Evolutionary conservation across 306 rosid species (phyloP).

Genomic region (Trichosanthes cucumerina): DNA sequence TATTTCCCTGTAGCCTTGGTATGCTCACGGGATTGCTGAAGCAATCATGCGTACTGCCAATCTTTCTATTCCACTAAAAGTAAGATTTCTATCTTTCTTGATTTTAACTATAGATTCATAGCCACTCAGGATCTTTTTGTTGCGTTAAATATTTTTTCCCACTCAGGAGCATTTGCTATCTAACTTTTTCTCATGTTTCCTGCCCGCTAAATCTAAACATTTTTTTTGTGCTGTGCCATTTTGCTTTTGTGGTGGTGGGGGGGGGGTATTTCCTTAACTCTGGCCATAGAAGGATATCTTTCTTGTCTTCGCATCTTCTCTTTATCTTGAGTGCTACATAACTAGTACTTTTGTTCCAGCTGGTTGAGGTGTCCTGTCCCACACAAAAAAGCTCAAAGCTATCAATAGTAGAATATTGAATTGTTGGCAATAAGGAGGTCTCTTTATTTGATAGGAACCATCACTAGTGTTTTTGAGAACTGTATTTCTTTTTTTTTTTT

Average conservation of each 20-base stretch:
- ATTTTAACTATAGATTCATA: background rate
- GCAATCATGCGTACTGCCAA: constrained; percentile 96
- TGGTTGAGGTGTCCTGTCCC: background rate
- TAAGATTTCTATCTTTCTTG: constrained; percentile 24
- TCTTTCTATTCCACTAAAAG: constrained; percentile 90
- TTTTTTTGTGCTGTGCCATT: background rate
- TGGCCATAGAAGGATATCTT: background rate
- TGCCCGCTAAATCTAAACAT: background rate
- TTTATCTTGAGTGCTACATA: background rate
- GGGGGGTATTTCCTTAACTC: background rate
- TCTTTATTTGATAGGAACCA: background rate
- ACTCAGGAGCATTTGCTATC: background rate
- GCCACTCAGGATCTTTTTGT: background rate
- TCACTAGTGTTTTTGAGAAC: background rate
- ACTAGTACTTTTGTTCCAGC: background rate
- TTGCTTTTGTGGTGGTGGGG: background rate
- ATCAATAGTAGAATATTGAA: background rate
- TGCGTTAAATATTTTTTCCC: background rate
- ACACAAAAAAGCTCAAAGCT: background rate
- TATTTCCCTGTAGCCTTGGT: constrained; percentile 70
- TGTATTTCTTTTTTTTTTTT: background rate
- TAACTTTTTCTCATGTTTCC: too few relatives aligned
- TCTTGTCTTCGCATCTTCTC: background rate
- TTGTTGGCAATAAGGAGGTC: background rate
- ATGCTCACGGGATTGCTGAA: constrained; percentile 96